phyloP scores from a whole-genome alignment of 2,329 filamentous ascomycete genomes.

The Hymenoscyphus repandus region DNA sequence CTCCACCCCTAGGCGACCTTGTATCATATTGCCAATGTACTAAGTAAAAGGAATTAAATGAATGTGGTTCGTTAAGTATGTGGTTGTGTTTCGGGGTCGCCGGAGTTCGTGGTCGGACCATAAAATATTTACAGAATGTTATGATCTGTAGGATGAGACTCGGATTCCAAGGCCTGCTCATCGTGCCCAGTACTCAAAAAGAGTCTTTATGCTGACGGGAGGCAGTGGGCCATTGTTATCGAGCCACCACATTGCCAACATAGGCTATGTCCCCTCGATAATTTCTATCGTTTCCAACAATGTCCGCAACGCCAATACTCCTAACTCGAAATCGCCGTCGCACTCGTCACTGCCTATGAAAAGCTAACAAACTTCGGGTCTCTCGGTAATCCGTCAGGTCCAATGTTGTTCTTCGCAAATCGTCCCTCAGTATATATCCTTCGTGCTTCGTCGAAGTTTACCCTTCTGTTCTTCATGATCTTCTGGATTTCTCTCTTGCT shows the following conservation, averaged over 20 bases:
- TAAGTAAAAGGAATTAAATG: too few relatives aligned
- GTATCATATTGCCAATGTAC: too few relatives aligned
- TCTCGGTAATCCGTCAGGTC: slow-evolving; percentile 75
- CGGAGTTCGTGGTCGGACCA: too few relatives aligned
- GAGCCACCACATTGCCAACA: background rate
- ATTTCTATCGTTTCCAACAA: background rate
- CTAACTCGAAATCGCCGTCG: background rate
- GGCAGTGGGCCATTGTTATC: too few relatives aligned
- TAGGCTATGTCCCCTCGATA: background rate
- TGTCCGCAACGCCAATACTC: background rate
- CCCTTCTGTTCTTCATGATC: slow-evolving; percentile 82
- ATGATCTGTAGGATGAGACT: too few relatives aligned
- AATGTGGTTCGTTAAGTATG: too few relatives aligned
- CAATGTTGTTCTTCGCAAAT: slow-evolving; percentile 85
- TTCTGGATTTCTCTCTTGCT: slow-evolving; percentile 77
- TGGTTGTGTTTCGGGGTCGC: too few relatives aligned
- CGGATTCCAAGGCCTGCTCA: too few relatives aligned
- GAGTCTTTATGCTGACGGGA: too few relatives aligned
- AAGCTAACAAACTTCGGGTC: slow-evolving; percentile 98
- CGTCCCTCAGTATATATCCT: slow-evolving; percentile 78
- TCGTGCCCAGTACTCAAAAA: too few relatives aligned
- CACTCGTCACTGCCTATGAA: slow-evolving; percentile 23
- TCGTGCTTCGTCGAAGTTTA: slow-evolving; percentile 88
- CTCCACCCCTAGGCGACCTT: too few relatives aligned
- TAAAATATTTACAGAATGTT: too few relatives aligned